Conservation (phyloP, 2,329 filamentous ascomycete genomes). For the Nemania sp. region DNA sequence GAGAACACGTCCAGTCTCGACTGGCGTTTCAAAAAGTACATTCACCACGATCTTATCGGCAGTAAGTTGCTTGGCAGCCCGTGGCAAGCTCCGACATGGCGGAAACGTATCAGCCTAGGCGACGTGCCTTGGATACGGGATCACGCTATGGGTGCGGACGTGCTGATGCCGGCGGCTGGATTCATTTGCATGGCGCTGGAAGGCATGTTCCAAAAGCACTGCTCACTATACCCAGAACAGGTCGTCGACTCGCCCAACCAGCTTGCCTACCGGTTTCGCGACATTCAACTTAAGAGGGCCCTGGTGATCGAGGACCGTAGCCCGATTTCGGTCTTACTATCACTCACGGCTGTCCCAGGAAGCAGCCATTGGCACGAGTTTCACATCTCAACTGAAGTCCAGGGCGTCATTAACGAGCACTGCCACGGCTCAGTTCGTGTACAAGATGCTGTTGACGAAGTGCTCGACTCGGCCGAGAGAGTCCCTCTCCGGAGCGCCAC, state of each 20-base stretch:
- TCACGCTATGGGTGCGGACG: slow-evolving; percentile 44
- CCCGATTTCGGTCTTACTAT: background rate
- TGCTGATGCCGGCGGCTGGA: background rate
- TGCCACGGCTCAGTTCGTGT: background rate
- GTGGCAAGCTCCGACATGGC: slow-evolving; percentile 25
- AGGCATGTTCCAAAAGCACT: background rate
- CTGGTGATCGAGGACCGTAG: background rate
- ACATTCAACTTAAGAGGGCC: background rate
- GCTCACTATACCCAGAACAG: no score
- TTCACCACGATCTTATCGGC: slow-evolving; percentile 29
- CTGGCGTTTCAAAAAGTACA: slow-evolving; percentile 25
- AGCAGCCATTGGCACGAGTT: background rate
- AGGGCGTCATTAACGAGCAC: background rate
- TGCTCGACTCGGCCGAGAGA: background rate
- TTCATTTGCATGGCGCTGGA: background rate
- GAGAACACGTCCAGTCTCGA: slow-evolving; percentile 30
- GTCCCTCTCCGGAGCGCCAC: background rate
- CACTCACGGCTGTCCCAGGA: background rate
- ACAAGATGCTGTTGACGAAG: background rate
- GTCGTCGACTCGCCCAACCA: background rate
- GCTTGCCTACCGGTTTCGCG: background rate
- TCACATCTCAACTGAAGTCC: background rate
- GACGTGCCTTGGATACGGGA: slow-evolving; percentile 47
- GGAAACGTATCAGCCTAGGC: slow-evolving; percentile 7
- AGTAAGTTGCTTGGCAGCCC: slow-evolving; percentile 24